Evolutionary conservation across 2,329 filamentous ascomycete species (phyloP).

Genomic region (Cladophialophora yegresii): DNA sequence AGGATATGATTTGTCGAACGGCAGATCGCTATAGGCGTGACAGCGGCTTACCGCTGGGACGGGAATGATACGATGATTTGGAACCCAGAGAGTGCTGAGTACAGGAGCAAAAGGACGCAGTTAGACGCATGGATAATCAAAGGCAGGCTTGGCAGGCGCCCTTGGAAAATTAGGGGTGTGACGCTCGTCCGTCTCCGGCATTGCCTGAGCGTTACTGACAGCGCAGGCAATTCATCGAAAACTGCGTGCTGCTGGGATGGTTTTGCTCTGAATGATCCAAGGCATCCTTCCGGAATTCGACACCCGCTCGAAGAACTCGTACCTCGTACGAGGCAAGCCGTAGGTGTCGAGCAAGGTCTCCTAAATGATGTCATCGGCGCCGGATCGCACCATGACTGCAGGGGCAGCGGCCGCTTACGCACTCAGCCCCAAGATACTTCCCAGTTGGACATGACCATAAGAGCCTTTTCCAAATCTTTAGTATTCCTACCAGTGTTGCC

Average conservation of each 20-base stretch:
- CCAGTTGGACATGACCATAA: background rate
- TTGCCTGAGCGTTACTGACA: background rate
- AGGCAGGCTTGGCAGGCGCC: background rate
- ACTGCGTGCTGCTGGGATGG: background rate
- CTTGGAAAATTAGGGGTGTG: background rate
- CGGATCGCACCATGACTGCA: background rate
- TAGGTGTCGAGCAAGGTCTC: background rate
- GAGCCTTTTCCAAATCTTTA: background rate
- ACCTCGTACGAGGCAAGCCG: no score
- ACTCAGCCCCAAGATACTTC: background rate
- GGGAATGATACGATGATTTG: background rate
- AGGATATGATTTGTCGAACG: background rate
- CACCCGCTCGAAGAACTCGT: background rate
- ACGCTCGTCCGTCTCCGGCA: background rate
- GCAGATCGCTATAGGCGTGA: background rate
- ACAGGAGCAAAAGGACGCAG: background rate
- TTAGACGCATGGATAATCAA: background rate
- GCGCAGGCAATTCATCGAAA: background rate
- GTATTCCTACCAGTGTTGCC: background rate
- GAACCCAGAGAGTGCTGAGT: background rate
- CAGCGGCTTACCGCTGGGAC: background rate
- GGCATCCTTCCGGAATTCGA: background rate
- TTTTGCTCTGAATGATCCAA: background rate
- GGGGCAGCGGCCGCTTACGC: background rate
- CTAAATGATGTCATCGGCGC: background rate